phyloP scores from a whole-genome alignment of 2,329 filamentous ascomycete genomes.

The Alternaria infectoria region DNA sequence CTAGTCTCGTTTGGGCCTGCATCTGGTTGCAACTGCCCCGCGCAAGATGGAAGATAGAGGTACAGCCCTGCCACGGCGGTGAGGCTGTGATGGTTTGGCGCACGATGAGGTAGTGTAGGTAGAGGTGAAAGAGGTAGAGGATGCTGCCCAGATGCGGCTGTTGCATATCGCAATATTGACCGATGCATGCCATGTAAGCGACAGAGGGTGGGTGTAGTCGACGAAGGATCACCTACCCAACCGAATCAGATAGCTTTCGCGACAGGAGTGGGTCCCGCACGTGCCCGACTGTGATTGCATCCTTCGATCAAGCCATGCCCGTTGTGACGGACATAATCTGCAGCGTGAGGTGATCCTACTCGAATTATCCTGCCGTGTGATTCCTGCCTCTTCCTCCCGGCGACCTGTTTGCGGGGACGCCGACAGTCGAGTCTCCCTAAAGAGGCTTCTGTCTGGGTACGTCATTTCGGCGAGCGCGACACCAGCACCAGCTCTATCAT shows the following conservation, averaged over 20 bases:
- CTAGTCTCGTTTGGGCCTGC: conserved; percentile 2
- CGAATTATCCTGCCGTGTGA: conserved; percentile 6
- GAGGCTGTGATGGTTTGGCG: conserved; percentile 4
- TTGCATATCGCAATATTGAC: conserved; percentile 5
- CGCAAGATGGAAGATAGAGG: conserved; percentile 3
- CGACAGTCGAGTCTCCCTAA: background rate
- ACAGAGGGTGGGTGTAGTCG: background rate
- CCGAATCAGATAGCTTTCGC: conserved; percentile 3
- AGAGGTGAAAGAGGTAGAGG: background rate
- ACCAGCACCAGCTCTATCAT: background rate
- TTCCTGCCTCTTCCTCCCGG: conserved; percentile 10
- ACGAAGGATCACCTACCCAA: background rate
- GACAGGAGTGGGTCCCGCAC: conserved; percentile 2
- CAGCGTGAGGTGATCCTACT: conserved; percentile 2
- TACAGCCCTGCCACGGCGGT: conserved; percentile 5
- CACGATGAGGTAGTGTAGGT: background rate
- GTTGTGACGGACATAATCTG: conserved; percentile 14
- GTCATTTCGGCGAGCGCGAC: conserved; percentile 2
- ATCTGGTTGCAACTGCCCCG: conserved; percentile 10
- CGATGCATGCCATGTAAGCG: conserved; percentile 7
- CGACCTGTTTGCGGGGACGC: conserved; percentile 11
- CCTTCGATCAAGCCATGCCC: conserved; percentile 12
- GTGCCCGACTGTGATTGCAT: conserved; percentile 5
- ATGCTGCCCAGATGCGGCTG: background rate
- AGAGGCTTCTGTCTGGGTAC: background rate